These are phyloP conservation scores for Stemphylium vesicarium DNA, from an alignment of 2,329 filamentous ascomycete species.

Conservation along the genomic window DNA sequence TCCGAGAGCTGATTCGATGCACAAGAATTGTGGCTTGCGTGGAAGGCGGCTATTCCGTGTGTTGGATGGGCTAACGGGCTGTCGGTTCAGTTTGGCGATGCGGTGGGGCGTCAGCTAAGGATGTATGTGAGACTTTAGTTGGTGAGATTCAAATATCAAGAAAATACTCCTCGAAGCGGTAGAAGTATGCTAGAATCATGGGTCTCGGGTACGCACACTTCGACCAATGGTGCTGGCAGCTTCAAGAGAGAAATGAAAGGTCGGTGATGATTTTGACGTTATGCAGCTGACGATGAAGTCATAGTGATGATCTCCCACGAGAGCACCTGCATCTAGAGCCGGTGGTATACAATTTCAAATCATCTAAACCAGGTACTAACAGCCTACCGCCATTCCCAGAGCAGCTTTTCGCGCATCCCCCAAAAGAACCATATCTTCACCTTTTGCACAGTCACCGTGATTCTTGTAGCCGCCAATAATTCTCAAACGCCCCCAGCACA, in stretches of 20 bases:
- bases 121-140: constrained; percentile 17
- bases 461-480: not conserved
- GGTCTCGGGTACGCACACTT: not conserved
- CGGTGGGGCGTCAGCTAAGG: constrained; percentile 16
- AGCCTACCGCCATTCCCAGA: not conserved
- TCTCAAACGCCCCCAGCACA: not conserved
- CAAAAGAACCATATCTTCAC: not conserved
- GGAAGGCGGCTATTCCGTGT: constrained; percentile 9
- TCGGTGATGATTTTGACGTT: not conserved
- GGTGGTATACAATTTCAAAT: not conserved
- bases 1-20: constrained; percentile 4
- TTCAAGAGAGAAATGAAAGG: not conserved
- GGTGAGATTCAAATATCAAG: not conserved
- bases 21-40: constrained; percentile 4
- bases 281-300: constrained; percentile 9
- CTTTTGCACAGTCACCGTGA: no score
- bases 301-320: constrained; percentile 2
- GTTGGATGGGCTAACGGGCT: constrained; percentile 10
- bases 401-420: not conserved
- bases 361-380: not conserved
- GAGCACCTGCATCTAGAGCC: not conserved
- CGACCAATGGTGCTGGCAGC: not conserved
- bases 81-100: constrained; percentile 13
- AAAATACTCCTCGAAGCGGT: constrained; percentile 3
- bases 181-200: constrained; percentile 1